Evolutionary conservation across 106 monocot species (phyloP).

Genomic region (Dendrobium officinale): DNA sequence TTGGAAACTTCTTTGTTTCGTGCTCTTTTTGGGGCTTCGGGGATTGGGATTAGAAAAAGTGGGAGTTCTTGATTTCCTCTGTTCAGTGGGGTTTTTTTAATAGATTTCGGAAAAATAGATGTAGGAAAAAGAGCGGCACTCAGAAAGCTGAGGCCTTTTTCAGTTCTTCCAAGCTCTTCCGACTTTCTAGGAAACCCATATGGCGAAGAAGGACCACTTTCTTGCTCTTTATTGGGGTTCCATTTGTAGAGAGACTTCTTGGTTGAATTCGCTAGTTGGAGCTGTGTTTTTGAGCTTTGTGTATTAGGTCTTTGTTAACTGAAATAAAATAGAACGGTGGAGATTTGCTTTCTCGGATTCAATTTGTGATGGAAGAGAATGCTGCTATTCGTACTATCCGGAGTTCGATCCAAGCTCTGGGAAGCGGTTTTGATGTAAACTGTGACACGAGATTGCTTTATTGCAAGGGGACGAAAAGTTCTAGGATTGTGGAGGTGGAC

Average conservation of each 20-base stretch:
- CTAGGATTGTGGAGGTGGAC: slow-evolving; percentile 53
- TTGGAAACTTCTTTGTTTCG: not conserved
- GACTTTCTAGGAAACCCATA: not conserved
- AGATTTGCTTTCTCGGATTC: not conserved
- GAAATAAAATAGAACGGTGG: not conserved
- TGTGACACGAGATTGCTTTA: slow-evolving; percentile 66
- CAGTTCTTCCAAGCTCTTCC: not conserved
- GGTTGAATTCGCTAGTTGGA: no score
- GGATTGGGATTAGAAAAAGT: not conserved
- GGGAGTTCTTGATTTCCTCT: not conserved
- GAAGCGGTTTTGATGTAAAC: slow-evolving; percentile 78
- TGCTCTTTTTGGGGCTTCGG: not conserved
- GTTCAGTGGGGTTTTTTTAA: not conserved
- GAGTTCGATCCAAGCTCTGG: slow-evolving; percentile 59
- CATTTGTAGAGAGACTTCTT: not conserved
- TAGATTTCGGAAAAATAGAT: not conserved
- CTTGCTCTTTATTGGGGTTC: not conserved
- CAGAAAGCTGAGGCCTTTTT: not conserved
- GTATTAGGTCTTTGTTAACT: not conserved
- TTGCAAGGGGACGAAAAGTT: slow-evolving; percentile 59
- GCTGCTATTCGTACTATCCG: slow-evolving; percentile 37
- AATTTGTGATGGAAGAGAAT: slow-evolving; percentile 43
- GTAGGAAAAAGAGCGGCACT: not conserved
- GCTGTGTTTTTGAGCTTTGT: not conserved
- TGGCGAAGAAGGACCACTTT: not conserved